phyloP scores from a whole-genome alignment of 192 early-diverging fungal genomes.

The Spizellomyces punctatus region DNA sequence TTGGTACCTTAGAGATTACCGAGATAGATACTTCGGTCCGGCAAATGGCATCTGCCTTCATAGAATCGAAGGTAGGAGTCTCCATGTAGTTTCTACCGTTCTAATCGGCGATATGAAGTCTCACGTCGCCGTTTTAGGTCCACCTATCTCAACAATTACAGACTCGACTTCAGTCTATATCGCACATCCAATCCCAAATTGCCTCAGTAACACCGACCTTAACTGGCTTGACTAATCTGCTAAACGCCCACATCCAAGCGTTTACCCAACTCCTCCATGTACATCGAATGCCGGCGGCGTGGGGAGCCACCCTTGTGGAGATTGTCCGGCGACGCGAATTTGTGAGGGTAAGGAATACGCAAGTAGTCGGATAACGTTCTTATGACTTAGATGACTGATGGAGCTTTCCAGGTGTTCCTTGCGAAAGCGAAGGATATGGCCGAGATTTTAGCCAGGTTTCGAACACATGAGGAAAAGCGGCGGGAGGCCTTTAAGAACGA shows the following conservation, averaged over 20 bases:
- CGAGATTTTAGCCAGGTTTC: constrained; percentile 35
- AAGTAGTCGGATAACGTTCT: background rate
- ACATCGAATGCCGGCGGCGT: constrained; percentile 56
- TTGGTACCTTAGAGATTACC: constrained; percentile 15
- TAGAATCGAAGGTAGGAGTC: constrained; percentile 26
- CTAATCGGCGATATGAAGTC: too few relatives aligned
- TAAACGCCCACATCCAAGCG: constrained; percentile 37
- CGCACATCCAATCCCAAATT: constrained; percentile 42
- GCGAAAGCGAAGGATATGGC: constrained; percentile 47
- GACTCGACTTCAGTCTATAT: constrained; percentile 35
- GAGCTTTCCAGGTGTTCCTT: constrained; percentile 30
- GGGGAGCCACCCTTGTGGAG: constrained; percentile 51
- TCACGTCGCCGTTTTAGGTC: background rate
- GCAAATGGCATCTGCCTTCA: constrained; percentile 15
- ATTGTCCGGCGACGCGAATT: constrained; percentile 53
- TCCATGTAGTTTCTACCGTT: too few relatives aligned
- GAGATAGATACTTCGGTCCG: constrained; percentile 26
- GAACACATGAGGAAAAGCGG: constrained; percentile 37
- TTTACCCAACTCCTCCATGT: constrained; percentile 53
- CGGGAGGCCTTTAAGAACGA: constrained; percentile 46
- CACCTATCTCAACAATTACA: constrained; percentile 33
- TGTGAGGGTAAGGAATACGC: constrained; percentile 23
- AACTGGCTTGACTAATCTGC: background rate
- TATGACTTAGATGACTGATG: background rate
- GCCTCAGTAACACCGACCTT: constrained; percentile 30